Percentiles rank a stretch among this genome's conserved stretches.
Evolutionary conservation across 176 grass and related monocot species (phyloP).

Genomic region (Paspalum vaginatum): DNA sequence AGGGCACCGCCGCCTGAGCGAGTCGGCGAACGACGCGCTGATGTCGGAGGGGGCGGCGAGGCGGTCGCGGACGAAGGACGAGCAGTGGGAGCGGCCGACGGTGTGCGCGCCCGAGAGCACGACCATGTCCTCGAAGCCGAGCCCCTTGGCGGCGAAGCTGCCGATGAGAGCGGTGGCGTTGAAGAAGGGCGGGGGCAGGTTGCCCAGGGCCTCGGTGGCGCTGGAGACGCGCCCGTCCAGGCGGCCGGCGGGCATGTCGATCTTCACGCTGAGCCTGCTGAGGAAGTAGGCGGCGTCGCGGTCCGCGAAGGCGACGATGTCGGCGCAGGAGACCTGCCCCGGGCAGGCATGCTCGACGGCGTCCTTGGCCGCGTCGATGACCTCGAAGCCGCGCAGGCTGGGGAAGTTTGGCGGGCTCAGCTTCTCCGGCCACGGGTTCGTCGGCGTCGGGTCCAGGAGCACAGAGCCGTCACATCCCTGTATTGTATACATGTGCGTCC

Average conservation of each 20-base stretch:
- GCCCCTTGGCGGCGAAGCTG: constrained; percentile 46
- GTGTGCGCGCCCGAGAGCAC: constrained; percentile 49
- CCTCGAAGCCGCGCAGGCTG: constrained; percentile 56
- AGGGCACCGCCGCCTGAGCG: constrained; percentile 22
- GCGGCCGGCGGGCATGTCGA: constrained; percentile 51
- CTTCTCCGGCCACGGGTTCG: constrained; percentile 43
- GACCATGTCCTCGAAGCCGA: constrained; percentile 47
- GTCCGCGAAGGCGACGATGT: constrained; percentile 51
- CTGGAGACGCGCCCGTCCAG: constrained; percentile 44
- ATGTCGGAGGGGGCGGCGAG: constrained; percentile 33
- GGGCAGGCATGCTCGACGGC: constrained; percentile 47
- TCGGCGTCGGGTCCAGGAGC: constrained; percentile 43
- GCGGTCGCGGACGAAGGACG: constrained; percentile 49
- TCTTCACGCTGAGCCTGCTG: constrained; percentile 1
- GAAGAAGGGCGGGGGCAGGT: constrained; percentile 38
- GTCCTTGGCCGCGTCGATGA: constrained; percentile 51
- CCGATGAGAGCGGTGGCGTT: constrained; percentile 14
- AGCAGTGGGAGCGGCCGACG: constrained; percentile 51
- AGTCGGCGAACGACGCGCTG: not conserved
- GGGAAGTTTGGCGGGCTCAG: constrained; percentile 11
- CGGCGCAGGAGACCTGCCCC: constrained; percentile 45
- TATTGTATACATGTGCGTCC: not conserved
- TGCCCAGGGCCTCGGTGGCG: constrained; percentile 21
- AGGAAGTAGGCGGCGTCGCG: constrained; percentile 47
- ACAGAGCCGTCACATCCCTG: constrained; percentile 60